phyloP scores from a whole-genome alignment of 2,329 filamentous ascomycete species.

The Periconia macrospinosa region DNA sequence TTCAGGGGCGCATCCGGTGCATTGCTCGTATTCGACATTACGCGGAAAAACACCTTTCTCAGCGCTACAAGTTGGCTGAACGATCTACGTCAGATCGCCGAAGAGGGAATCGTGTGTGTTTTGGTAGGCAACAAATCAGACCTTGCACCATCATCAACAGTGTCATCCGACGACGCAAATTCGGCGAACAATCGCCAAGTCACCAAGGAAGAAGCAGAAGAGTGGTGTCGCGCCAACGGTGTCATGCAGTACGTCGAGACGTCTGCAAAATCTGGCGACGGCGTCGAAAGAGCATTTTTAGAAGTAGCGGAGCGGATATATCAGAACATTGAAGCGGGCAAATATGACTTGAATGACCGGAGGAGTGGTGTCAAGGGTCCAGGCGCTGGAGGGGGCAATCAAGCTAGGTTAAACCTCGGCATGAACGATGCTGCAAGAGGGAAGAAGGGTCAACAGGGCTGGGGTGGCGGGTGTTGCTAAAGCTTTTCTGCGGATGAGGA shows the following conservation, averaged over 20 bases:
- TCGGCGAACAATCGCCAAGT: constrained; percentile 74
- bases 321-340: constrained; percentile 92
- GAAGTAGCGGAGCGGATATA: constrained; percentile 95
- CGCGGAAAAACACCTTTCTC: constrained; percentile 78
- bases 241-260: constrained; percentile 96
- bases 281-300: constrained; percentile 90
- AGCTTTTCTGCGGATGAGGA: background rate
- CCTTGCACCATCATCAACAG: constrained; percentile 58
- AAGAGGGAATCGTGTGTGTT: constrained; percentile 92
- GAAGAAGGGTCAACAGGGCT: constrained; percentile 35
- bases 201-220: constrained; percentile 78
- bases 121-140: constrained; percentile 96
- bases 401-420: constrained; percentile 47
- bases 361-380: constrained; percentile 84
- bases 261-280: constrained; percentile 90
- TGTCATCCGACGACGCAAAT: constrained; percentile 25
- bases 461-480: constrained; percentile 20
- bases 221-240: constrained; percentile 84
- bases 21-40: constrained; percentile 93
- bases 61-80: constrained; percentile 93
- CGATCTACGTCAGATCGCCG: constrained; percentile 91
- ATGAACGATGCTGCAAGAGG: constrained; percentile 44
- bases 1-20: constrained; percentile 80
- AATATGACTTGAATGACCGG: constrained; percentile 91
- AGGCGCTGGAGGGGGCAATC: constrained; percentile 50